Base-by-base conservation (phyloP, 495 filamentous ascomycete genomes). In the Penicillium ucsense region DNA sequence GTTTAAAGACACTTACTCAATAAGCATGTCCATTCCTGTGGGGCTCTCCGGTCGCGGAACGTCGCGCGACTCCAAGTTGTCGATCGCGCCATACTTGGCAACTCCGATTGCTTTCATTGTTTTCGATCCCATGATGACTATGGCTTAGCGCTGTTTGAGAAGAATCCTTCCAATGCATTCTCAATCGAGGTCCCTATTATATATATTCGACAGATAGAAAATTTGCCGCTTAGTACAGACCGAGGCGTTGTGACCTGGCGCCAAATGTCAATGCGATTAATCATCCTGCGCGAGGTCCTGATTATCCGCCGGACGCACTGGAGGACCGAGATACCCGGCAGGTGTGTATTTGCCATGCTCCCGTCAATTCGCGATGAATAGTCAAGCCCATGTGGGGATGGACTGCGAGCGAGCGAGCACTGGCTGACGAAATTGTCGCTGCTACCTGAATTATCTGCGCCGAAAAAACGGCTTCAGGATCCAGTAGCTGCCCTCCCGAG, bases 81-180 rank as follows among this genome's bases (percentile, higher is more conserved):
- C 57, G 30, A 61, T 43, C 27, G 46, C 42, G 27, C 61, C 63
- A 38, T 62, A 60, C 41, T 64, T 51, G 11, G 51, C 43, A 36
- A 67, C 57, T 31, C 48, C 59, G 35, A 61, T 50, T 29, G 58
- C 60, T 38, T 49, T 51, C 49, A 56, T 43, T 49, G 38, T 38
- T 4, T 35, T 38, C 20, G 35, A 38, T 38, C 6, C 35, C 35
- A 38, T 38, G 35, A 12, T 38, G 35, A 38, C 35, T 11, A n/a
- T n/a, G 35, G 35, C 35, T 38, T 11, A 38, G 35, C 8, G 35
- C 8, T 38, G n/a, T 38, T 12, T n/a, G 10, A 38, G 10, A 9
- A 38, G 35, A 12, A 12, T 38, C 8, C 35, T 20, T 38, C 35
- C 35, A 38, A 11, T 11, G 8, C 10, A 11, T 11, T 6, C 8